These are phyloP conservation scores for Cyclotella atomus DNA, from an alignment of 108 stramenopile genomes.

Conservation along the genomic window DNA sequence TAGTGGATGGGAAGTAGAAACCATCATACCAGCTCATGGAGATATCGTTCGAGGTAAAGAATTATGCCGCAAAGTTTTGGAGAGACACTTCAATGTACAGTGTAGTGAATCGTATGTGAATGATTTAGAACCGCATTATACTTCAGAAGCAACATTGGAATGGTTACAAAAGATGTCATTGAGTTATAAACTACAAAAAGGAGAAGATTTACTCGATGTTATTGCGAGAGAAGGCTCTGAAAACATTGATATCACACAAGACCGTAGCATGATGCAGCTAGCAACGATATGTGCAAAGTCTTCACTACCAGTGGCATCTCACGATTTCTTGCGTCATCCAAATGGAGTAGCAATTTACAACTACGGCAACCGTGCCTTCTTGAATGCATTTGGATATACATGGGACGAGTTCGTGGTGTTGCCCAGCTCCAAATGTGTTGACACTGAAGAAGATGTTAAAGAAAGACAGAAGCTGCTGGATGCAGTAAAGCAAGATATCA, in stretches of 20 bases:
- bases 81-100: slow-evolving; percentile 52
- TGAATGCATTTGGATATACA: slow-evolving; percentile 41
- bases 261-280: slow-evolving; percentile 13
- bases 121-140: slow-evolving; percentile 34
- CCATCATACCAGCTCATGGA: slow-evolving; percentile 82
- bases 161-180: slow-evolving; percentile 48
- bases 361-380: slow-evolving; percentile 46
- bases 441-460: slow-evolving; percentile 32
- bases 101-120: neutral
- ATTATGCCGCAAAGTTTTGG: slow-evolving; percentile 60
- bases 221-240: slow-evolving; percentile 31
- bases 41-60: slow-evolving; percentile 78
- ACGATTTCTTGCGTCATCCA: slow-evolving; percentile 49
- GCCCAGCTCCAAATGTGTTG: slow-evolving; percentile 44
- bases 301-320: slow-evolving; percentile 43
- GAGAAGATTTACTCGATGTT: slow-evolving; percentile 37
- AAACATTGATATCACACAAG: neutral
- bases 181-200: slow-evolving; percentile 45
- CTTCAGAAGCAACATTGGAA: slow-evolving; percentile 21
- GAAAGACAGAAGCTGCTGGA: slow-evolving; percentile 45
- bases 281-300: slow-evolving; percentile 27
- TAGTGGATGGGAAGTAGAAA: slow-evolving; percentile 74
- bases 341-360: slow-evolving; percentile 36
- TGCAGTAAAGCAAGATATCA: slow-evolving; percentile 12
- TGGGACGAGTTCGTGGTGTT: slow-evolving; percentile 47